Percentiles rank a stretch among this genome's conserved stretches.
Evolutionary conservation across 768 basidiomycete species (phyloP).

Genomic region (Xanthoconium purpureum): DNA sequence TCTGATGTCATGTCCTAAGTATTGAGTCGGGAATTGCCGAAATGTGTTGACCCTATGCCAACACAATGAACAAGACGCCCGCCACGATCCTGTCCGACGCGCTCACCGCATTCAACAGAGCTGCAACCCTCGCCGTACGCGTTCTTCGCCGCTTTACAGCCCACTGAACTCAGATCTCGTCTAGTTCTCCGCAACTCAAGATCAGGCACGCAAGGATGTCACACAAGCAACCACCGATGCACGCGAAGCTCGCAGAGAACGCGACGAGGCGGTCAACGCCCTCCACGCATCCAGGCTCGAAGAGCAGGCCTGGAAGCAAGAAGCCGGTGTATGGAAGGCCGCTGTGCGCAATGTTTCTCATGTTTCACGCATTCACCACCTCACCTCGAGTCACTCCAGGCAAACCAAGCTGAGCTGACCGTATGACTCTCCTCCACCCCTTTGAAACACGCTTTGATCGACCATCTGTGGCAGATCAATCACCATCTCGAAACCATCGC

Average conservation of each 20-base stretch:
- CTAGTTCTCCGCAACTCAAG: constrained; percentile 56
- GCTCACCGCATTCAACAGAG: constrained; percentile 39
- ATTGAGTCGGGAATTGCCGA: constrained; percentile 22
- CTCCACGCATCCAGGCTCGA: constrained; percentile 46
- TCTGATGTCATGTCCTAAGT: constrained; percentile 9
- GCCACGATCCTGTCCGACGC: constrained; percentile 41
- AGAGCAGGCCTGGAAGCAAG: constrained; percentile 47
- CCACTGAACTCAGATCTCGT: constrained; percentile 1
- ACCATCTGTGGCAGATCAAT: constrained; percentile 40
- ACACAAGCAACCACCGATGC: constrained; percentile 45
- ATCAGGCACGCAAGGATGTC: constrained; percentile 53
- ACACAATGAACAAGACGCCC: constrained; percentile 32
- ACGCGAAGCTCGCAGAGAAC: constrained; percentile 47
- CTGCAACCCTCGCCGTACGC: constrained; percentile 40
- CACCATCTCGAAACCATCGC: constrained; percentile 60
- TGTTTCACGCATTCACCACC: constrained; percentile 9
- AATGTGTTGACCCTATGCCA: constrained; percentile 11
- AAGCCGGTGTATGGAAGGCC: constrained; percentile 40
- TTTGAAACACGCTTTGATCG: neutral
- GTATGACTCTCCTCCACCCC: constrained; percentile 34
- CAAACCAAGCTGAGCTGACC: constrained; percentile 54
- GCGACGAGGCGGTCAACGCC: constrained; percentile 46
- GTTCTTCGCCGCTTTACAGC: neutral
- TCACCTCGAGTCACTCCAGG: constrained; percentile 30
- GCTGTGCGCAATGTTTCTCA: constrained; percentile 40